phyloP scores from a whole-genome alignment of 83 land plant genomes.

The Picea abies region DNA sequence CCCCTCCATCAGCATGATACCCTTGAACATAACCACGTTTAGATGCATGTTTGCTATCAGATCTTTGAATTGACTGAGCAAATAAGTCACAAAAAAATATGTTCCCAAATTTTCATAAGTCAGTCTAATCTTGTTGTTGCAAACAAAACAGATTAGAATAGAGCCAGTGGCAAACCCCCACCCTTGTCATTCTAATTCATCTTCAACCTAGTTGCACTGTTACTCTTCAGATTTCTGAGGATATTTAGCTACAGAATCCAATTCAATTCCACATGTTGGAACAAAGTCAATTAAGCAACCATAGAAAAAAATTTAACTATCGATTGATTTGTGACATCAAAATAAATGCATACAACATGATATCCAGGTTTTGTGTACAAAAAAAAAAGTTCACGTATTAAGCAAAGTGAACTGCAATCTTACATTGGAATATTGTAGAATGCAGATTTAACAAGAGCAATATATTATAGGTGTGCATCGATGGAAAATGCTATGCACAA shows the following conservation, averaged over 20 bases:
- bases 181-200: slow-evolving; percentile 14
- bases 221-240: slow-evolving; percentile 68
- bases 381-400: too few species aligned
- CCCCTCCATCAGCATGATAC: not conserved
- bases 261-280: not conserved
- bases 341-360: too few species aligned
- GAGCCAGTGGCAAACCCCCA: not conserved
- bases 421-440: not conserved
- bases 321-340: too few species aligned
- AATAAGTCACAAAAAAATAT: too few species aligned
- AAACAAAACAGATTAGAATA: not conserved
- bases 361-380: too few species aligned
- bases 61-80: too few species aligned
- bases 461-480: not conserved
- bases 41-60: not conserved
- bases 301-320: too few species aligned
- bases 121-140: too few species aligned
- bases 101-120: too few species aligned
- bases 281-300: too few species aligned
- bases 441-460: not conserved
- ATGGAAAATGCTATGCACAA: too few species aligned
- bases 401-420: too few species aligned
- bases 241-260: slow-evolving; percentile 28
- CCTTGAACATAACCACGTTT: not conserved
- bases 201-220: not conserved